A percentile compares a stretch with the other conserved stretches of the same genome.
These are phyloP conservation scores for Periconia digitata DNA, from an alignment of 2,329 filamentous ascomycete genomes.

Conservation along the genomic window DNA sequence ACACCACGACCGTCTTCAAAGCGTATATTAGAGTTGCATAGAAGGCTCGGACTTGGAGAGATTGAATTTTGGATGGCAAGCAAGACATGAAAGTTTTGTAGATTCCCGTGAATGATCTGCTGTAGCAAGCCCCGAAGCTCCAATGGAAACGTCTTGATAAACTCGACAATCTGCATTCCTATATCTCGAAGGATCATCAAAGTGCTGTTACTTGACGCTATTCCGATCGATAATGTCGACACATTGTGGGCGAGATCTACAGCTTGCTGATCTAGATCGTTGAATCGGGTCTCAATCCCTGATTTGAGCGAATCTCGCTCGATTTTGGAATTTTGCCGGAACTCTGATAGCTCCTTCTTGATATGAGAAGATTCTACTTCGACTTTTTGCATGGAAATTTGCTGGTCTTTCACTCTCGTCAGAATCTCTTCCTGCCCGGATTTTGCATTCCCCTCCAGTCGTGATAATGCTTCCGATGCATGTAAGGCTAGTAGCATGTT, in stretches of 20 bases:
- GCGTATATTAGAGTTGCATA: not conserved
- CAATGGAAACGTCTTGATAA: not conserved
- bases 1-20: not conserved
- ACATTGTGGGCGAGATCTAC: not conserved
- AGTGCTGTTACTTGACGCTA: not conserved
- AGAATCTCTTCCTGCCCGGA: not conserved
- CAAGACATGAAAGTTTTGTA: conserved; percentile 4
- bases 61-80: conserved; percentile 1
- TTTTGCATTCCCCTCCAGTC: not conserved
- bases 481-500: conserved; percentile 23
- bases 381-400: not conserved
- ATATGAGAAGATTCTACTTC: not conserved
- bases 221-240: not conserved
- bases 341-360: not conserved
- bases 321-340: not conserved
- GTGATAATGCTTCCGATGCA: conserved; percentile 6
- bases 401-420: not conserved
- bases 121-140: conserved; percentile 1
- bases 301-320: not conserved
- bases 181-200: not conserved
- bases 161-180: not conserved
- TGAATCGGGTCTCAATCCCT: not conserved
- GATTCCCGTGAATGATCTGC: not conserved
- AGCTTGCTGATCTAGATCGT: not conserved
- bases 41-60: not conserved